Evolutionary conservation across 805 yeast species (phyloP), one percentile per base, ranked within the genome.

Genomic region (Pichia cabralensis): DNA sequence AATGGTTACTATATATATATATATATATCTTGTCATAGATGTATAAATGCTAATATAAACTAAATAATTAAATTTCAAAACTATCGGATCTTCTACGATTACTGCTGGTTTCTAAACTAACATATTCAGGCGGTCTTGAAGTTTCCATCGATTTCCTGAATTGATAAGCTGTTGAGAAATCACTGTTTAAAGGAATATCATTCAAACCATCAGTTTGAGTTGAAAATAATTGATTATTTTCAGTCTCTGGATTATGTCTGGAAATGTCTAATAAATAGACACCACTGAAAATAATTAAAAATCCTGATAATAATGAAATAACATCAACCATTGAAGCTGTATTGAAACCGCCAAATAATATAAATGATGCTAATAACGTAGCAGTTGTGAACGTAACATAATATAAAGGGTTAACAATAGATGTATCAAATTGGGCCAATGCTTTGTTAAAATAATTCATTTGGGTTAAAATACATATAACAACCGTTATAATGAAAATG

Each of bases 361-460:
- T 78, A 55, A 86, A 86, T 23, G 94, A 83, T 1, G 96, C 95
- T 35, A 72, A 67, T 48, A 85, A 66, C 0, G 95, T 86, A 33
- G 81, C 83, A 0, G 95, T 84, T 25, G 96, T 85, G 62, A 85
- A 86, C 1, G 94, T 76, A 35, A 85, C 96, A 52, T 86, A 85
- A 61, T 85, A 85, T 41, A 85, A 64, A 22, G 95, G 95, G 56
- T 85, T 85, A 36, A 85, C 95, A 46, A 85, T 82, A 0, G 94
- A 81, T 6, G 95, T 85, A 55, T 86, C 95, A 49, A 85, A 85
- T 56, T 83, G 95, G 48, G 88, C 95, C 51, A 85, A 67, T 0
- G 95, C 95, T 63, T 83, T 86, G 67, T 85, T 85, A 66, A 85
- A 83, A 55, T 82, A 85, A 62, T 83, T 85, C 95, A 85, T 85